Percentiles rank a stretch among this genome's conserved stretches.
phyloP scores from a whole-genome alignment of 257 asterid species.

The Prunella vulgaris region DNA sequence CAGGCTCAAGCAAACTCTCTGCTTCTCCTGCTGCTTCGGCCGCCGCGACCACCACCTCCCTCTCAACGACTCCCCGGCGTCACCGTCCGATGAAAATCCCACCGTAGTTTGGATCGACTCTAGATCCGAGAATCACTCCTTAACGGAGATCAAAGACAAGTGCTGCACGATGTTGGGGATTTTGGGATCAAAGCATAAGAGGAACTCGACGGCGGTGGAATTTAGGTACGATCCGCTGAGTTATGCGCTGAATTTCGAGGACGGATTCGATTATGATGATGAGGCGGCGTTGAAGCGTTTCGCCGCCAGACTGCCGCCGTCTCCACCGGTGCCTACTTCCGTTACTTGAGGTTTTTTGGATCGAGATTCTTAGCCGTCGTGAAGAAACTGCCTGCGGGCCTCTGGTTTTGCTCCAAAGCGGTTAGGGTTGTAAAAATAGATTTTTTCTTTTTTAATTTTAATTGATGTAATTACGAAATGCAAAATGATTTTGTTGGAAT shows the following conservation, averaged over 20 bases:
- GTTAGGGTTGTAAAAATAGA: neutral
- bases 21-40: constrained; percentile 58
- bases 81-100: constrained; percentile 45
- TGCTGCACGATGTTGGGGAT: constrained; percentile 43
- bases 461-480: neutral
- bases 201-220: constrained; percentile 45
- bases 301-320: constrained; percentile 51
- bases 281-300: constrained; percentile 47
- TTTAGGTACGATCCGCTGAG: constrained; percentile 74
- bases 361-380: neutral
- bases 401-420: neutral
- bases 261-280: constrained; percentile 39
- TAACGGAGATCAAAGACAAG: constrained; percentile 45
- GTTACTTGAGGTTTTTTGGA: constrained; percentile 14
- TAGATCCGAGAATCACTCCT: constrained; percentile 25
- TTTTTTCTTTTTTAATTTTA: neutral
- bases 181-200: constrained; percentile 30
- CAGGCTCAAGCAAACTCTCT: constrained; percentile 41
- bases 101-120: constrained; percentile 39
- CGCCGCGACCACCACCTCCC: constrained; percentile 33
- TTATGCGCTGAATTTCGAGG: constrained; percentile 70
- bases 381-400: neutral
- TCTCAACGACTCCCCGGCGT: constrained; percentile 24
- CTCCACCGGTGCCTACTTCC: constrained; percentile 35
- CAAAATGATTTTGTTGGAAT: neutral